Evolutionary conservation across 768 basidiomycete genomes (phyloP).

Genomic region (Tricholomella constricta): DNA sequence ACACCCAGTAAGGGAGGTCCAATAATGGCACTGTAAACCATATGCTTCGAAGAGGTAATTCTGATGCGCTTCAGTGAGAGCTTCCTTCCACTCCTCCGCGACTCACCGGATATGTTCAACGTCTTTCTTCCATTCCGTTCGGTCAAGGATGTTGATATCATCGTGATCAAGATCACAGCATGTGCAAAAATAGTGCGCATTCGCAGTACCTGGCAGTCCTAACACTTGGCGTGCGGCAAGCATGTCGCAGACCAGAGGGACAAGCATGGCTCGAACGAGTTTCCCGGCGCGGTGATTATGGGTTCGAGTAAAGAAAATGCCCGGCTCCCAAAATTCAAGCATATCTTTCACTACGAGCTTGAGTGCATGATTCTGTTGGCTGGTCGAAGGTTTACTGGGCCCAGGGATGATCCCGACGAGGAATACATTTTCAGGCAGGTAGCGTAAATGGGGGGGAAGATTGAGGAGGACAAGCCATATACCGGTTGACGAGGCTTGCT

Average conservation of each 20-base stretch:
- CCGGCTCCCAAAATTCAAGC: constrained; percentile 28
- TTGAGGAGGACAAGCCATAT: no score
- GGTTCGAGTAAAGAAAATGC: no score
- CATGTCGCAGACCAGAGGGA: constrained; percentile 29
- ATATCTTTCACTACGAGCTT: constrained; percentile 36
- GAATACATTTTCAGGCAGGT: constrained; percentile 37
- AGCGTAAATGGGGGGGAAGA: constrained; percentile 11
- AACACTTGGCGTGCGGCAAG: no score
- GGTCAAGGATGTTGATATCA: constrained; percentile 30
- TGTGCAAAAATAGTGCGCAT: constrained; percentile 11
- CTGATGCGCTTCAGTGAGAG: constrained; percentile 13
- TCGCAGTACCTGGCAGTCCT: no score
- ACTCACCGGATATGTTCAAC: constrained; percentile 15
- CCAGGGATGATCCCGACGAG: constrained; percentile 21
- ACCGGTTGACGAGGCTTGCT: no score
- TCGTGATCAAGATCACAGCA: neutral
- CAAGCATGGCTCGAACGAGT: constrained; percentile 18
- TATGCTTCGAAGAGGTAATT: constrained; percentile 19
- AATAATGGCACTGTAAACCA: constrained; percentile 30
- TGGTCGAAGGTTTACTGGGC: constrained; percentile 33
- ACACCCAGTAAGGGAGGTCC: constrained; percentile 30
- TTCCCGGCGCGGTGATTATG: constrained; percentile 11
- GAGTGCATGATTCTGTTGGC: constrained; percentile 37
- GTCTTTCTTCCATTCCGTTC: constrained; percentile 22
- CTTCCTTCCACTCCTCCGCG: constrained; percentile 22